A percentile compares a stretch with the other conserved stretches of the same genome.
phyloP scores from a whole-genome alignment of 1,284 basidiomycete species.

The Microbotryomycetes sp. region DNA sequence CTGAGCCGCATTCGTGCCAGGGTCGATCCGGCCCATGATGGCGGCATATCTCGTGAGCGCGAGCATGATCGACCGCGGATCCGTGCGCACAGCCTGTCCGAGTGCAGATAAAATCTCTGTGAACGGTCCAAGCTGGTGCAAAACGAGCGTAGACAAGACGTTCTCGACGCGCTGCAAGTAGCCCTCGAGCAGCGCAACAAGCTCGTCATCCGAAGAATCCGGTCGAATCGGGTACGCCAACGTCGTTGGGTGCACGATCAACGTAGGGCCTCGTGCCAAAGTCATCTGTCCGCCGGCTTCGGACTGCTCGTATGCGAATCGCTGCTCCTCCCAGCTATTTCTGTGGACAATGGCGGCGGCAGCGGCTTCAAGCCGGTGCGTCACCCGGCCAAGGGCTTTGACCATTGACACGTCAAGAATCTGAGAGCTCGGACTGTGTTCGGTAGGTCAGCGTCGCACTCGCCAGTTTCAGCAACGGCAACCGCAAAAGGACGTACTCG shows the following conservation, averaged over 20 bases:
- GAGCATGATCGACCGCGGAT: slow-evolving; percentile 22
- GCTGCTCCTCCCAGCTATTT: neutral
- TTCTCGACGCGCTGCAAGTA: slow-evolving; percentile 64
- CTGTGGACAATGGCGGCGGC: slow-evolving; percentile 18
- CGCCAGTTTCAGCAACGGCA: neutral
- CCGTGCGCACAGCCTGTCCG: slow-evolving; percentile 28
- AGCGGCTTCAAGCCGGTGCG: slow-evolving; percentile 27
- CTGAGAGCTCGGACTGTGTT: neutral
- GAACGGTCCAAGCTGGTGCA: slow-evolving; percentile 37
- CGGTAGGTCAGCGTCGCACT: neutral
- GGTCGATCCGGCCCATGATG: slow-evolving; percentile 1
- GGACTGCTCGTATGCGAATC: neutral
- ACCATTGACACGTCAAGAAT: slow-evolving; percentile 27
- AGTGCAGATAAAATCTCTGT: slow-evolving; percentile 34
- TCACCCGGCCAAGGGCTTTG: slow-evolving; percentile 22
- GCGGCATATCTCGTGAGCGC: slow-evolving; percentile 26
- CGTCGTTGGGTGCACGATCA: slow-evolving; percentile 48
- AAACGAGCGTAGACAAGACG: slow-evolving; percentile 54
- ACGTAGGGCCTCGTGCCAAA: neutral
- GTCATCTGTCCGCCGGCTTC: neutral
- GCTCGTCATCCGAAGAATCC: slow-evolving; percentile 65
- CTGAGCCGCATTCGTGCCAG: no score
- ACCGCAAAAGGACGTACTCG: slow-evolving; percentile 39
- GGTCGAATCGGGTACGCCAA: slow-evolving; percentile 66
- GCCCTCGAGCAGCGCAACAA: slow-evolving; percentile 62